These are phyloP conservation scores for Neltuma alba DNA, from an alignment of 306 rosid species.

Conservation along the genomic window DNA sequence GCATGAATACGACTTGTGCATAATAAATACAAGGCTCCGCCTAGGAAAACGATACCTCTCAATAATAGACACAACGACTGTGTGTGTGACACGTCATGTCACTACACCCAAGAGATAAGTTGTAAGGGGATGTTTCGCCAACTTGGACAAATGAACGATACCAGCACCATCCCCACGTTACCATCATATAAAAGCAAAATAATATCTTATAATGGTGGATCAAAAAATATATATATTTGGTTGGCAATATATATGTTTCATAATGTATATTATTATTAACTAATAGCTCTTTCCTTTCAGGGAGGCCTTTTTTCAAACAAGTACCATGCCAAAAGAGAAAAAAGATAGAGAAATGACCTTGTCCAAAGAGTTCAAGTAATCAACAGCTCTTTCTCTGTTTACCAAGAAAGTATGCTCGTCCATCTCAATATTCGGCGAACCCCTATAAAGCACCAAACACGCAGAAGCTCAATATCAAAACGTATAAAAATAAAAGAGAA, in stretches of 20 bases:
- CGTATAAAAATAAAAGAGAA: background rate
- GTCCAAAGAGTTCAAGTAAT: slow-evolving; percentile 86
- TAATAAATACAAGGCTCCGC: background rate
- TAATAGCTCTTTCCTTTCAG: background rate
- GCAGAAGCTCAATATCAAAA: background rate
- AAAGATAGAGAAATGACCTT: slow-evolving; percentile 52
- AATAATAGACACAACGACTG: background rate
- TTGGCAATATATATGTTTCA: too few species aligned
- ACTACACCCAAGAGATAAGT: background rate
- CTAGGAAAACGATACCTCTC: background rate
- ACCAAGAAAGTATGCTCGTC: slow-evolving; percentile 89
- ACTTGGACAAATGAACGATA: background rate
- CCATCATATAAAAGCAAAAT: background rate
- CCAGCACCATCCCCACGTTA: background rate
- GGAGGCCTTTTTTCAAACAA: background rate
- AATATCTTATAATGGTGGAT: background rate
- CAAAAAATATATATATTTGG: too few species aligned
- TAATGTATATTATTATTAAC: background rate
- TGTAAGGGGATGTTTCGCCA: background rate
- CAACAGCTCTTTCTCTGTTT: slow-evolving; percentile 93
- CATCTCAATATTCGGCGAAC: slow-evolving; percentile 94
- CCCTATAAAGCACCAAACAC: slow-evolving; percentile 48
- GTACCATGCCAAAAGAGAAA: background rate
- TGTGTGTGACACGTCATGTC: slow-evolving; percentile 20
- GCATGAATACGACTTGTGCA: background rate